Evolutionary conservation across 2,329 filamentous ascomycete species (phyloP), one percentile per base, ranked within the genome.

Genomic region (Amauroascus verrucosus): DNA sequence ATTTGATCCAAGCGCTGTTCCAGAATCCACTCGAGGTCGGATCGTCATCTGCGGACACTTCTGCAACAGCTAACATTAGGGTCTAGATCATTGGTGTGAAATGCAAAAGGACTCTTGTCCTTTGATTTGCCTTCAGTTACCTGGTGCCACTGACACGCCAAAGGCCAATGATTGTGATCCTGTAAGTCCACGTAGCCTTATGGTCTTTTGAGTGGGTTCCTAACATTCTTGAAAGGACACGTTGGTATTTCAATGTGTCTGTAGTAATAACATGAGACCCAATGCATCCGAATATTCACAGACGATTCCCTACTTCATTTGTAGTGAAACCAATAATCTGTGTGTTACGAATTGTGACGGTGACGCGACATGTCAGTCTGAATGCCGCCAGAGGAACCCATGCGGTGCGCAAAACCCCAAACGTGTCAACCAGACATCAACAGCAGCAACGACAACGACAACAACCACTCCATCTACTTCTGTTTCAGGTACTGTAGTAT

Each of bases 291-390:
- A 82, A 62, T 84, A 79, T 72, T 79, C 78, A 32, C 76, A 79
- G 60, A 83, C 81, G 13, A 72, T 84, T 49, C 79, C 81, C 16
- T 84, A 77, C 72, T 83, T 73, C 68, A 72, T 78, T 65, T 84
- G 81, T 70, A 76, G 74, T 8, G 72, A 80, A 58, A 72, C 70
- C 67, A 78, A 77, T 64, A 77, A 72, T 62, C 70, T 80, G 58
- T 82, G 79, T 60, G 77, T 80, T 22, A 61, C 57, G 11, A 68
- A 67, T 59, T 83, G 81, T 58, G 53, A 55, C 62, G 67, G 64
- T 16, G 60, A 78, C 62, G 74, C 73, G 53, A 60, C 62, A 40
- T 83, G 80, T 65, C 70, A 75, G 40, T 64, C 67, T 51, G 60
- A 66, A 33, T 83, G 80, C 67, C 73, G 76, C 26, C 61, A 69